Conservation (phyloP, 192 early-diverging fungal species). For the Gamsiella multidivaricata region DNA sequence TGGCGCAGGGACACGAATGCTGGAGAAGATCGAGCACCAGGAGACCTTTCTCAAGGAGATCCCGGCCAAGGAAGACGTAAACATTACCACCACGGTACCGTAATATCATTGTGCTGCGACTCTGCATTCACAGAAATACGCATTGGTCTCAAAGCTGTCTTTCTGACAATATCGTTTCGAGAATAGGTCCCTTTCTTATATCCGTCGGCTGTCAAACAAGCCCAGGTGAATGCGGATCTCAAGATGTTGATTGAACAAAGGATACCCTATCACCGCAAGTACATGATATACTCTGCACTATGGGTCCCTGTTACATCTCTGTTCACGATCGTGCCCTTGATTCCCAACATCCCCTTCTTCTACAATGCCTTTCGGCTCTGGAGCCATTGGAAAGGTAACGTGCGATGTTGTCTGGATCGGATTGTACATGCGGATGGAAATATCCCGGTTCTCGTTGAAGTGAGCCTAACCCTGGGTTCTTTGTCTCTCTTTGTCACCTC, state of each 20-base stretch:
- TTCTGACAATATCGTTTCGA: neutral
- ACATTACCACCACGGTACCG: constrained; percentile 28
- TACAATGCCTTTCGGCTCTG: constrained; percentile 86
- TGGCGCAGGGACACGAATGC: constrained; percentile 66
- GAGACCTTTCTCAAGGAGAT: constrained; percentile 83
- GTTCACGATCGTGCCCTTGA: constrained; percentile 77
- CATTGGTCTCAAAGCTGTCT: neutral
- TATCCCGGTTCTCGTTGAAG: too few species aligned
- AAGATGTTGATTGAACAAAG: constrained; percentile 57
- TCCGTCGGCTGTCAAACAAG: constrained; percentile 59
- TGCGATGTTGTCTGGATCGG: neutral
- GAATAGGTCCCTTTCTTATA: constrained; percentile 58
- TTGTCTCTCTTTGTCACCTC: neutral
- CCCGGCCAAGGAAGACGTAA: constrained; percentile 63
- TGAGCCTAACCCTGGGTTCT: too few species aligned
- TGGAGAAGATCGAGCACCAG: constrained; percentile 78
- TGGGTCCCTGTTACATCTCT: constrained; percentile 74
- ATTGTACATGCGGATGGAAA: too few species aligned
- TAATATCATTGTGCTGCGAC: neutral
- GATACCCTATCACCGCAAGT: constrained; percentile 75
- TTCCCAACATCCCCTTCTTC: constrained; percentile 82
- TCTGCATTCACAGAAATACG: neutral
- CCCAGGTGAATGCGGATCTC: constrained; percentile 60
- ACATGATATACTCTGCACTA: constrained; percentile 75
- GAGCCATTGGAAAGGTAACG: constrained; percentile 84